Percentiles rank a stretch among this genome's conserved stretches.
Conservation (phyloP, 2,329 filamentous ascomycete species). For the Metarhizium humberi region DNA sequence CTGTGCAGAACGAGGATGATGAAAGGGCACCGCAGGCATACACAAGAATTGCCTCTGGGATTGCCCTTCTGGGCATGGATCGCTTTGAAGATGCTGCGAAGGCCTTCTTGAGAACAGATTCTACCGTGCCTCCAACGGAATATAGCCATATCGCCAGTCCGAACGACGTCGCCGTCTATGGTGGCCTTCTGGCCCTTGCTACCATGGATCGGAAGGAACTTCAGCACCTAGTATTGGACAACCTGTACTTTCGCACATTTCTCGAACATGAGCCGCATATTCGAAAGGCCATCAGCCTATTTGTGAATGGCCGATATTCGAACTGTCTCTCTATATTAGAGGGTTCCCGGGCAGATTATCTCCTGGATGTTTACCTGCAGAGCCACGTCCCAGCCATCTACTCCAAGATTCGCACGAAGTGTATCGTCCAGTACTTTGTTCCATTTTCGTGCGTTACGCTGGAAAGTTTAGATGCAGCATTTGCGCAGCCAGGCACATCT, state of each 20-base stretch:
- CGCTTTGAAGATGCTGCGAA: conserved; percentile 56
- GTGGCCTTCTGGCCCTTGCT: conserved; percentile 80
- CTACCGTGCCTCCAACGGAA: conserved; percentile 35
- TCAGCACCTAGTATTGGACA: conserved; percentile 69
- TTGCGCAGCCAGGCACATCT: conserved; percentile 52
- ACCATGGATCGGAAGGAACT: conserved; percentile 76
- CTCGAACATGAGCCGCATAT: conserved; percentile 92
- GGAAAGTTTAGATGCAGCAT: conserved; percentile 66
- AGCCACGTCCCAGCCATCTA: conserved; percentile 65
- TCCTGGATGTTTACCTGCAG: conserved; percentile 81
- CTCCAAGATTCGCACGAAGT: conserved; percentile 71
- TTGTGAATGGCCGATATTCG: conserved; percentile 84
- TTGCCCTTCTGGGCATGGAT: conserved; percentile 37
- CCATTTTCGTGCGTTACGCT: conserved; percentile 85
- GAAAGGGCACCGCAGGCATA: conserved; percentile 37
- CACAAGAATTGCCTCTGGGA: conserved; percentile 40
- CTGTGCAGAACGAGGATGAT: conserved; percentile 35
- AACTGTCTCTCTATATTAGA: conserved; percentile 76
- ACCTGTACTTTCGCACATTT: conserved; percentile 70
- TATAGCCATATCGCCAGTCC: conserved; percentile 66
- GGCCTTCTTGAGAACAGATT: conserved; percentile 57
- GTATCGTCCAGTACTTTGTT: conserved; percentile 85
- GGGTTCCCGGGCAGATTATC: conserved; percentile 72
- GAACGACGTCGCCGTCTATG: conserved; percentile 89
- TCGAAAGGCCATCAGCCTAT: conserved; percentile 79